Evolutionary conservation across 441 rosid species (phyloP), one percentile per base, ranked within the genome.

Genomic region (California macrophylla): DNA sequence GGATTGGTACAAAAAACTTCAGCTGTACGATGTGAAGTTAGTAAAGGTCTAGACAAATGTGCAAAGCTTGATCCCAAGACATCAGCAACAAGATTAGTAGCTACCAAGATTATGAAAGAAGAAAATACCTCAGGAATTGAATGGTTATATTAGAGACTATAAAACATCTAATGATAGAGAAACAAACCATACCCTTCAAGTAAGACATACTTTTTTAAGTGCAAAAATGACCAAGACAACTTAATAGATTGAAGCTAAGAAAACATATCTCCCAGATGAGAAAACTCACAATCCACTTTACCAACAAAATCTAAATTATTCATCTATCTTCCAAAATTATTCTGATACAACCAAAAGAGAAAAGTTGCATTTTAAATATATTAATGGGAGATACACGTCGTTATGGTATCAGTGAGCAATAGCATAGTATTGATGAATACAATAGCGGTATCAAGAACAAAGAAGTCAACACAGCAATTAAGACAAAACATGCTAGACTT

Each of bases 41-140:
- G 18, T n/a, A 52, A 52, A 18, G 18, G 61, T 6, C 61, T 52
- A 52, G 25, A 52, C 13, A 52, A 52, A 52, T 18, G 20, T 10
- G 12, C 25, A 52, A 61, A 60, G 40, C 50, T 18, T 67, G 60
- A 47, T 66, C 50, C 21, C 24, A 15, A 62, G 64, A 62, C 61
- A 42, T 67, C 12, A 3, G 66, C 21, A 36, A 3, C 21, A 61
- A 32, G 20, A 73, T 13, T 0, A 24, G n/a, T 28, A 12, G 29
- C 12, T 30, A 52, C 20, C 23, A 42, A 4, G n/a, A 62, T 24
- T 64, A 30, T 25, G 66, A 52, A n/a, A 21, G 18, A 45, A 67
- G 26, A 13, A 40, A 29, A 20, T 26, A 42, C 58, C 15, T 28
- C 10, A 24, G n/a, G 66, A 12, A 0, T 50, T 50, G 58, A 15